Evolutionary conservation across 1,284 basidiomycete genomes (phyloP).

Genomic region (Sphaerobolus stellatus): DNA sequence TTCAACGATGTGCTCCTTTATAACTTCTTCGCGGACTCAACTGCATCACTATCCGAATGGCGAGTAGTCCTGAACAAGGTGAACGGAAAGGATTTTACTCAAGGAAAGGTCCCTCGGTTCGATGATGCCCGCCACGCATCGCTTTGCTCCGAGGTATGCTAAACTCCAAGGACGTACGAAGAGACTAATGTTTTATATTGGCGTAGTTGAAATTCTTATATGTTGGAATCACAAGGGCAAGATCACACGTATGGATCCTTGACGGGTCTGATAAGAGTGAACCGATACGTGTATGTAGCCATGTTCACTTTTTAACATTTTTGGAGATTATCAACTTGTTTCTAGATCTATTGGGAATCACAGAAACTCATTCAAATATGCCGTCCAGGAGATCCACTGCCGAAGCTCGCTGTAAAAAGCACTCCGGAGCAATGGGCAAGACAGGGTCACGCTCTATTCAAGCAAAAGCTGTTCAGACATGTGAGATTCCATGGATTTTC

Average conservation of each 20-base stretch:
- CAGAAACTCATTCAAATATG: slow-evolving; percentile 43
- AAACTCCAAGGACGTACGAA: slow-evolving; percentile 7
- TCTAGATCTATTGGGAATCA: slow-evolving; percentile 49
- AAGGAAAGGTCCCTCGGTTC: slow-evolving; percentile 46
- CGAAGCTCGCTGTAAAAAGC: slow-evolving; percentile 49
- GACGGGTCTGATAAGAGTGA: slow-evolving; percentile 57
- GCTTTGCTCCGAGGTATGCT: slow-evolving; percentile 57
- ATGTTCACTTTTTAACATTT: background rate
- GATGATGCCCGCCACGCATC: slow-evolving; percentile 53
- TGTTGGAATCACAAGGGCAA: slow-evolving; percentile 67
- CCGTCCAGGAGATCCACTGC: slow-evolving; percentile 43
- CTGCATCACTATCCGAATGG: slow-evolving; percentile 52
- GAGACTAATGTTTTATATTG: slow-evolving; percentile 2
- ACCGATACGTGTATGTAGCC: slow-evolving; percentile 52
- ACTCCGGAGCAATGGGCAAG: slow-evolving; percentile 54
- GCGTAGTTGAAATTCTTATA: slow-evolving; percentile 65
- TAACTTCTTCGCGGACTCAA: slow-evolving; percentile 69
- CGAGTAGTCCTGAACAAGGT: slow-evolving; percentile 54
- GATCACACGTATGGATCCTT: slow-evolving; percentile 66
- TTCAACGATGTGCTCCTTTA: slow-evolving; percentile 73
- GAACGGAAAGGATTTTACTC: slow-evolving; percentile 19
- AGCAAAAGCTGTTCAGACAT: slow-evolving; percentile 46
- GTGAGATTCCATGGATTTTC: background rate
- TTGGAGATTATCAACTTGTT: background rate
- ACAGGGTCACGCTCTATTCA: slow-evolving; percentile 52